These are phyloP conservation scores for Pseudohyphozyma bogoriensis DNA, from an alignment of 768 basidiomycete species.

Conservation along the genomic window DNA sequence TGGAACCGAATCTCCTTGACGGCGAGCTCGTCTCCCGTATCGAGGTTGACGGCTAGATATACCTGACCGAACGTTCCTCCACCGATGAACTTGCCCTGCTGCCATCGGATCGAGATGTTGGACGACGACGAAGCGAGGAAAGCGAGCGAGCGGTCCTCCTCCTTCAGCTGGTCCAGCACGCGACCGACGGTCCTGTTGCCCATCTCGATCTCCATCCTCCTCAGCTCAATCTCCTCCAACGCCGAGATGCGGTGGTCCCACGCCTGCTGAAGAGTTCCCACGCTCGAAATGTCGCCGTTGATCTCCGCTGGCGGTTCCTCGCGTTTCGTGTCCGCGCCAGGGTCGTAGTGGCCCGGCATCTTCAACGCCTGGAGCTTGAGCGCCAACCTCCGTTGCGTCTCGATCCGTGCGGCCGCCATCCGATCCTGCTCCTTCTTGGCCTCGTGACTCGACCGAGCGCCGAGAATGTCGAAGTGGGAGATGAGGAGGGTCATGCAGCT, in stretches of 20 bases:
- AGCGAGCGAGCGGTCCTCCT: conserved; percentile 84
- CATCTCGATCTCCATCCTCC: conserved; percentile 51
- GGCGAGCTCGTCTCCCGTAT: conserved; percentile 92
- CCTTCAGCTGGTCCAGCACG: conserved; percentile 84
- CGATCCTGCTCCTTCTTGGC: conserved; percentile 82
- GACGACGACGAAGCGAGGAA: conserved; percentile 87
- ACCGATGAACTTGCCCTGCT: conserved; percentile 95
- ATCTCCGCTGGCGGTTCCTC: conserved; percentile 7
- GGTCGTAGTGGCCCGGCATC: background rate
- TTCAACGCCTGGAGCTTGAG: conserved; percentile 22
- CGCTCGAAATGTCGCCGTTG: no score
- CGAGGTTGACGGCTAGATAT: conserved; percentile 94
- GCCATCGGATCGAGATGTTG: conserved; percentile 93
- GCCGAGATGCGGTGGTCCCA: conserved; percentile 47
- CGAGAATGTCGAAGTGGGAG: conserved; percentile 94
- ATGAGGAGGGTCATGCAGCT: conserved; percentile 95
- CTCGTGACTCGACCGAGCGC: conserved; percentile 77
- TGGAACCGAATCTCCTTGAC: conserved; percentile 98
- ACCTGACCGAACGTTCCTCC: conserved; percentile 99
- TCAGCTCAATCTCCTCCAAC: conserved; percentile 56
- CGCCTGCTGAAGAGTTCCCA: conserved; percentile 16
- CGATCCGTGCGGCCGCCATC: conserved; percentile 49
- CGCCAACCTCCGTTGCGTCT: conserved; percentile 29
- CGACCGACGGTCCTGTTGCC: conserved; percentile 75
- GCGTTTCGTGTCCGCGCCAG: no score